Base-by-base conservation (phyloP, 2,329 filamentous ascomycete species). In the Dactylellina drechsleri region DNA sequence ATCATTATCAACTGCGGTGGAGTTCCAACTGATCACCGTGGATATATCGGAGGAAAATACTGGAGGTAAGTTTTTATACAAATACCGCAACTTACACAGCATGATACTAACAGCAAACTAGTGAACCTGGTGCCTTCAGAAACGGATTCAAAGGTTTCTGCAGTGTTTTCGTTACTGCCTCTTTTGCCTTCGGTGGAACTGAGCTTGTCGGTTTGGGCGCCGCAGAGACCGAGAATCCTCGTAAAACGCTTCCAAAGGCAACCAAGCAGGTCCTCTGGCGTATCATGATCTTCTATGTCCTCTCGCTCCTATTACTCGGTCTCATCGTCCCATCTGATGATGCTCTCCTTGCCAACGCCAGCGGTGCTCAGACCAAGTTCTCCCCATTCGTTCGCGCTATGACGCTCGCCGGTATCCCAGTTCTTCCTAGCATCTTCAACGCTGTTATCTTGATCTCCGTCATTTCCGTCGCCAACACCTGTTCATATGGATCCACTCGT, bases 111-210 rank as follows among this genome's bases (percentile, higher is more conserved):
- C 40, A 61, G 18, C 40, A 23, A 56, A 50, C 16, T 53, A 75
- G 85, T 76, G 82, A 87, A 40, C 86, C 86, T 0, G 86, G 86
- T 4, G 86, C 87, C 0, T 85, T 86, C 80, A 77, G 79, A 58
- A 84, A 89, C 79, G 87, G 87, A 4, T 89, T 90, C 83, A 86
- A 88, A 81, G 88, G 88, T 47, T 85, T 89, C 78, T 89, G 87
- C 80, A 84, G 84, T 71, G 87, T 89, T 52, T 89, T 89, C 78
- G 87, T 89, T 67, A 89, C 87, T 28, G 87, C 87, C 16, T 86
- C 87, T 1, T 89, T 89, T 78, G 84, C 87, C 56, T 89, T 88
- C 80, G 84, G 85, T 52, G 87, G 88, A 77, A 89, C 87, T 23
- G 88, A 89, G 80, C 82, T 89, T 43, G 86, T 88, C 50, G 87